Base-by-base conservation (phyloP, 345 rosid species). In the Eucalyptus microcorys region DNA sequence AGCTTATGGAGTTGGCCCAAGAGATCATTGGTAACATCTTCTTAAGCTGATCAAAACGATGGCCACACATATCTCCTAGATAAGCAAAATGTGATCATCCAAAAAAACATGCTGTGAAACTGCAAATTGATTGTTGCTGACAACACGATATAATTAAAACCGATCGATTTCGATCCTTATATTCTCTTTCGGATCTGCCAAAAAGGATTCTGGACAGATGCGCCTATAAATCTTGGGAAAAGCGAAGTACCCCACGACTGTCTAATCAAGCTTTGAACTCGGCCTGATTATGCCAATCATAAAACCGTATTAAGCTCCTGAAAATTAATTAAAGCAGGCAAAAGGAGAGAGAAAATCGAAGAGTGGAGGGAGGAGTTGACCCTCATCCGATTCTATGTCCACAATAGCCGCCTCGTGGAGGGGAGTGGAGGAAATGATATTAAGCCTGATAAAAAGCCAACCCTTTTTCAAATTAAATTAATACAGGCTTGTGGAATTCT, bases 141-240 rank as follows among this genome's bases (percentile, higher is more conserved):
- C 45, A 37, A 40, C 27, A 53, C 10, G 30, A 42, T 50, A 59
- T 24, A 49, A 37, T 24, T 71, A 48, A 80, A 37, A 59, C 40
- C 14, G 49, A 45, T 66, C 16, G 11, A 59, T 53, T 50, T 32
- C 48, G 45, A 49, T 47, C 49, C 19, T 21, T 57, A 37, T 88
- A 87, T 59, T 34, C 59, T 89, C 43, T 81, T 86, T 16, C n/a
- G 87, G 87, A 50, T 55, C 87, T 37, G 76, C 42, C 42, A 86
- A 89, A 88, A 80, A 50, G 59, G 85, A 91, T 86, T 85, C 3
- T 10, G 91, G 85, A 87, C 71, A 50, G 22, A 50, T 1, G 22
- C 88, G 15, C 90, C 91, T 90, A 91, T 91, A 88, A 89, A 91
- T 89, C 87, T 86, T 71, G 91, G 90, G 83, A 86, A 88, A 93